phyloP scores from a whole-genome alignment of 306 rosid species.

The Carpinus fangiana region DNA sequence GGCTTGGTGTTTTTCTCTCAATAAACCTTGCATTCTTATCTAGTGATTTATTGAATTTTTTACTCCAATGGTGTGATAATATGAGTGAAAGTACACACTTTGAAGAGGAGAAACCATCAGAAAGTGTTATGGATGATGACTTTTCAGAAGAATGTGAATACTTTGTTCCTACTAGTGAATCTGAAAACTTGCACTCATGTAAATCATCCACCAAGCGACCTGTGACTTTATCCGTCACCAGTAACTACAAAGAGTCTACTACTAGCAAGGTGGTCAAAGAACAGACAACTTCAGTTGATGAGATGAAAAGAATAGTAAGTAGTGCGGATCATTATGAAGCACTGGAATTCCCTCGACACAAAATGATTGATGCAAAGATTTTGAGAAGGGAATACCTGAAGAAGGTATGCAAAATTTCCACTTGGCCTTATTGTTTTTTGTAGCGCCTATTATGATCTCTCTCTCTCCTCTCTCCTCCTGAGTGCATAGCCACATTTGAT shows the following conservation, averaged over 20 bases:
- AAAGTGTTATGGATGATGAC: conserved; percentile 64
- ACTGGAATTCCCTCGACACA: conserved; percentile 75
- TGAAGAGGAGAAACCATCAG: conserved; percentile 81
- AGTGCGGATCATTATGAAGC: conserved; percentile 86
- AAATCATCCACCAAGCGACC: conserved; percentile 66
- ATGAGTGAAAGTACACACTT: conserved; percentile 64
- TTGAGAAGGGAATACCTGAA: conserved; percentile 85
- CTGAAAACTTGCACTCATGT: conserved; percentile 74
- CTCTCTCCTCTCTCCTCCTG: background rate
- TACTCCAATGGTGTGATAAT: conserved; percentile 93
- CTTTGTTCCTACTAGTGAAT: conserved; percentile 57
- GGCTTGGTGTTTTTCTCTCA: conserved; percentile 85
- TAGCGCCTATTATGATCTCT: background rate
- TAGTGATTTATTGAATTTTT: conserved; percentile 64
- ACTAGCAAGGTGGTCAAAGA: conserved; percentile 57
- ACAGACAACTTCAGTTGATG: conserved; percentile 61
- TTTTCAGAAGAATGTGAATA: conserved; percentile 69
- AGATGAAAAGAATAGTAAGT: conserved; percentile 78
- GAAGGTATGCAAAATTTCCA: conserved; percentile 43
- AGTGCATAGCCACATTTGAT: too few species aligned
- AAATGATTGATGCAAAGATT: conserved; percentile 61
- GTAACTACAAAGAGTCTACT: conserved; percentile 52
- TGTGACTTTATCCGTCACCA: conserved; percentile 49
- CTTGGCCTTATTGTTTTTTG: conserved; percentile 6
- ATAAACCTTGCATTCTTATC: conserved; percentile 88